Percentiles rank a stretch among this genome's conserved stretches.
Conservation (phyloP, 208 protist genomes). For the Crithidia sp. region DNA sequence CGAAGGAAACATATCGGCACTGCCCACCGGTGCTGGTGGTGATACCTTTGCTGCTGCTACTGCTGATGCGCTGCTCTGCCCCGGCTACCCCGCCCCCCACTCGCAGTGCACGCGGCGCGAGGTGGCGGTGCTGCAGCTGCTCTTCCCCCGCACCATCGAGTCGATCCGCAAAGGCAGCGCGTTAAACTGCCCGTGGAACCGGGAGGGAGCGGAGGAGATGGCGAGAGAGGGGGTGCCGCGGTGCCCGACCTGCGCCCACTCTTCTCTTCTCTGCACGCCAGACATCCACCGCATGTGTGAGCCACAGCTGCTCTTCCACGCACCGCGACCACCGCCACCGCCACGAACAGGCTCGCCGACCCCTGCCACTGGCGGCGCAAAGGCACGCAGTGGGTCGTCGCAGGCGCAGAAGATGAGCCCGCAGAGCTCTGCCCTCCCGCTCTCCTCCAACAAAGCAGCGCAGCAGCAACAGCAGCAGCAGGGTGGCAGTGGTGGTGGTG, state of each 20-base stretch:
- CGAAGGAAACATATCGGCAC: not conserved
- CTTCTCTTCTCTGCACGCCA: constrained; percentile 71
- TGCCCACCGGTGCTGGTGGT: not conserved
- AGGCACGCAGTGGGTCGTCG: no score
- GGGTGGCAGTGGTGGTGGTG: not conserved
- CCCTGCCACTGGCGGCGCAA: no score
- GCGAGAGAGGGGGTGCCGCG: constrained; percentile 29
- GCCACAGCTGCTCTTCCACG: constrained; percentile 63
- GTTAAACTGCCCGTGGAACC: constrained; percentile 48
- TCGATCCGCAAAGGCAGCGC: constrained; percentile 43
- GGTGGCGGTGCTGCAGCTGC: constrained; percentile 46
- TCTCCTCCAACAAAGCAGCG: not conserved
- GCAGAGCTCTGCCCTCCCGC: not conserved
- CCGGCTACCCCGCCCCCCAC: constrained; percentile 55
- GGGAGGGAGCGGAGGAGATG: constrained; percentile 17
- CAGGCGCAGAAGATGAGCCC: not conserved
- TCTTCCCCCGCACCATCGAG: constrained; percentile 71
- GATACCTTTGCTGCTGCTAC: no score
- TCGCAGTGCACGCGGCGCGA: constrained; percentile 52
- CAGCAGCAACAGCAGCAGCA: constrained; percentile 8
- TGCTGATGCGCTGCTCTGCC: constrained; percentile 9
- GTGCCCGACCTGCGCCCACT: constrained; percentile 49
- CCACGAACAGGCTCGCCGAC: not conserved
- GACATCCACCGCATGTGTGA: constrained; percentile 64
- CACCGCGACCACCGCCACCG: not conserved